Evolutionary conservation across 2,329 filamentous ascomycete species (phyloP).

Genomic region (Chaetomium strumarium): DNA sequence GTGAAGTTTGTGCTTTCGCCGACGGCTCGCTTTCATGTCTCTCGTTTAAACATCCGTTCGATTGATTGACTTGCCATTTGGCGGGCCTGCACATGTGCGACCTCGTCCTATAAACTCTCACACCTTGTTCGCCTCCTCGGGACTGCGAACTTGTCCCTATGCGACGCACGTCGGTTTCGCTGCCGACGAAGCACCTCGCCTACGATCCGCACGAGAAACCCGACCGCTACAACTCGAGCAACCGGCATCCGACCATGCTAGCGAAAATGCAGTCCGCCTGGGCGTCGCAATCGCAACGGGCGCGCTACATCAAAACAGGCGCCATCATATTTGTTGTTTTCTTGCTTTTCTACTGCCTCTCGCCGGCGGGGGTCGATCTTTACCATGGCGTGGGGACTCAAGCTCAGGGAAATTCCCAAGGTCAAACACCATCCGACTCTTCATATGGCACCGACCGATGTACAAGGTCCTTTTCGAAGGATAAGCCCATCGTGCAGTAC

Average conservation of each 20-base stretch:
- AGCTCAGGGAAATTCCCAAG: conserved; percentile 27
- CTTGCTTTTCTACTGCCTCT: conserved; percentile 58
- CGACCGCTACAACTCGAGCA: conserved; percentile 48
- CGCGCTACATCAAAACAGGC: conserved; percentile 60
- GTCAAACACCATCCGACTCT: conserved; percentile 53
- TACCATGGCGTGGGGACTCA: conserved; percentile 32
- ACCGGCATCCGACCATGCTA: conserved; percentile 42
- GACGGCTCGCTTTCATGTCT: conserved; percentile 16
- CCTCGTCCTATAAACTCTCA: neutral
- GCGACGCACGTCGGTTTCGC: conserved; percentile 60
- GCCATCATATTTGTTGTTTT: conserved; percentile 55
- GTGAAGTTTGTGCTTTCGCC: neutral
- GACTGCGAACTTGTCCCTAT: conserved; percentile 34
- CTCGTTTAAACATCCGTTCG: conserved; percentile 16
- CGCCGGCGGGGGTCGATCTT: conserved; percentile 52
- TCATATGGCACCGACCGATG: conserved; percentile 68
- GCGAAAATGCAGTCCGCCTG: conserved; percentile 52
- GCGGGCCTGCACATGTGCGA: conserved; percentile 10
- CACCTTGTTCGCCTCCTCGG: neutral
- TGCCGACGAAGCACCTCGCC: conserved; percentile 54
- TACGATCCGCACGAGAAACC: conserved; percentile 62
- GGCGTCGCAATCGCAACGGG: conserved; percentile 59
- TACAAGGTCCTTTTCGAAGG: conserved; percentile 73
- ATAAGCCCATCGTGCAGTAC: conserved; percentile 94
- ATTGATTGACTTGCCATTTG: conserved; percentile 5